These are phyloP conservation scores for Endoconidiophora polonica DNA, from an alignment of 2,329 filamentous ascomycete genomes.

Conservation along the genomic window DNA sequence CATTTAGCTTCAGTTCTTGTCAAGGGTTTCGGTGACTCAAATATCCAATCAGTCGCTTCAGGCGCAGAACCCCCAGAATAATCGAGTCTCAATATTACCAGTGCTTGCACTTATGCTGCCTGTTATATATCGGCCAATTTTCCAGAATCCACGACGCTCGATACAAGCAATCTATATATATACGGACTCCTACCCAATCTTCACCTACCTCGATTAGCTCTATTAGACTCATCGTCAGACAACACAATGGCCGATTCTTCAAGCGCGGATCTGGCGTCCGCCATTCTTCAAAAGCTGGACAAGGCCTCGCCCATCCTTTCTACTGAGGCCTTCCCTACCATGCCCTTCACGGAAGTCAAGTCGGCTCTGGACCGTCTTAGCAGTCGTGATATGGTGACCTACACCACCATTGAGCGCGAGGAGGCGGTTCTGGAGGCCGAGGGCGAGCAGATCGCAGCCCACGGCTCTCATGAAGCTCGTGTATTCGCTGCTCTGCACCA, in stretches of 20 bases:
- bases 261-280: conserved; percentile 40
- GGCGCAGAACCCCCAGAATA: too few species aligned
- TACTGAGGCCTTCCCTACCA: conserved; percentile 49
- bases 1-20: too few species aligned
- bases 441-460: conserved; percentile 51
- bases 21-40: too few species aligned
- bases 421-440: conserved; percentile 60
- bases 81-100: too few species aligned
- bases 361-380: conserved; percentile 72
- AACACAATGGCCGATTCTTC: conserved; percentile 25
- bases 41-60: too few species aligned
- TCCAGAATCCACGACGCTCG: too few species aligned
- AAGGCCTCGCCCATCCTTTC: conserved; percentile 50
- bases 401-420: conserved; percentile 68
- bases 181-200: not conserved
- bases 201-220: not conserved
- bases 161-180: too few species aligned
- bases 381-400: conserved; percentile 73
- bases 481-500: conserved; percentile 60
- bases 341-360: conserved; percentile 56
- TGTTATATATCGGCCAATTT: too few species aligned
- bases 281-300: conserved; percentile 50
- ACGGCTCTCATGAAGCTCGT: conserved; percentile 68
- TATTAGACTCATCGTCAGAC: not conserved
- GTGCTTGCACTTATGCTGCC: too few species aligned